Evolutionary conservation across 2,329 filamentous ascomycete genomes (phyloP).

Genomic region (Pyrenochaeta sp.): DNA sequence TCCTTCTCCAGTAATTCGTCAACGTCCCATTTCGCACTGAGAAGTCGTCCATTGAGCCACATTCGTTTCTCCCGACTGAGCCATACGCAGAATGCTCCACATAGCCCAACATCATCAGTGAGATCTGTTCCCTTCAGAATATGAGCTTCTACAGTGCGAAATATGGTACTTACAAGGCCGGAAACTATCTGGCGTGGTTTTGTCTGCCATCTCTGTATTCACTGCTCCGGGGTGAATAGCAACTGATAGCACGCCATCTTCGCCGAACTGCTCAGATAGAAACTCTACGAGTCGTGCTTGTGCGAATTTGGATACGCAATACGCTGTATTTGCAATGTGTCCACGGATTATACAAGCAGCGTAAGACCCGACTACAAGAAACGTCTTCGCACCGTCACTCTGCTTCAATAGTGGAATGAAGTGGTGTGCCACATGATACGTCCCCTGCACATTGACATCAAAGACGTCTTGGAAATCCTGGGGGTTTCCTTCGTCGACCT

Average conservation of each 20-base stretch:
- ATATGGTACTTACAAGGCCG: conserved; percentile 25
- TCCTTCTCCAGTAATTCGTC: conserved; percentile 34
- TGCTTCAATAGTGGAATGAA: conserved; percentile 39
- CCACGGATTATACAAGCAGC: conserved; percentile 47
- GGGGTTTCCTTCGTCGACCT: conserved; percentile 41
- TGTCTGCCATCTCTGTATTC: conserved; percentile 35
- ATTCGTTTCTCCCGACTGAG: conserved; percentile 35
- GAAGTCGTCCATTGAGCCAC: conserved; percentile 40
- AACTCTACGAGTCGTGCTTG: conserved; percentile 37
- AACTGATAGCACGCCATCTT: conserved; percentile 30
- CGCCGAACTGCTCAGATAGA: conserved; percentile 30
- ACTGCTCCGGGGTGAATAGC: conserved; percentile 44
- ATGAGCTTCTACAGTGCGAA: background rate
- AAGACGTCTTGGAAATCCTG: conserved; percentile 47
- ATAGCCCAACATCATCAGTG: conserved; percentile 36
- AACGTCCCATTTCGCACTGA: conserved; percentile 41
- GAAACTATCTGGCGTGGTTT: conserved; percentile 35
- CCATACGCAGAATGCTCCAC: conserved; percentile 46
- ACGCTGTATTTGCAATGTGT: conserved; percentile 49
- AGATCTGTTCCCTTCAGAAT: conserved; percentile 23
- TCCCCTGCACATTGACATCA: conserved; percentile 47
- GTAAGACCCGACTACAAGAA: conserved; percentile 39
- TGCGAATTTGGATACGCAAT: conserved; percentile 41
- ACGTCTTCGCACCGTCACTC: conserved; percentile 26
- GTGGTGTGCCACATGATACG: conserved; percentile 47